Conservation (phyloP, 1,284 basidiomycete genomes). For the Lentinula novae-zelandiae region DNA sequence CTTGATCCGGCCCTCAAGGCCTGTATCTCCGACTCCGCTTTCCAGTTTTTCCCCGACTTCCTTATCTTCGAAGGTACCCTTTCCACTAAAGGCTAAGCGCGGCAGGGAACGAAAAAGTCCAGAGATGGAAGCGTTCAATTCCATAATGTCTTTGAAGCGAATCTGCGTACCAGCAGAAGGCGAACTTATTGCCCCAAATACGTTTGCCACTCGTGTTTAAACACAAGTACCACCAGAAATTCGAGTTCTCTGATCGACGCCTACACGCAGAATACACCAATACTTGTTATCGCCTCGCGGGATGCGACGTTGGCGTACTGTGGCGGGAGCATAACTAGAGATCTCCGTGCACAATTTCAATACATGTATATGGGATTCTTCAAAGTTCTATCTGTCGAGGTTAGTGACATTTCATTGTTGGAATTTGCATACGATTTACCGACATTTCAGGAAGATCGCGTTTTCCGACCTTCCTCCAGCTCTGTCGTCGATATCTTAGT, state of each 20-base stretch:
- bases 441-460: neutral
- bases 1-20: neutral
- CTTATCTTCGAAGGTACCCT: neutral
- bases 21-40: neutral
- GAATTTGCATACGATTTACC: neutral
- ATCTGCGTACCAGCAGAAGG: neutral
- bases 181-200: neutral
- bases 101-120: neutral
- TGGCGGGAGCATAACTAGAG: neutral
- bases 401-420: neutral
- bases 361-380: slow-evolving; percentile 11
- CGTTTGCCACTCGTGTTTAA: neutral
- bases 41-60: neutral
- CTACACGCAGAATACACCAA: neutral
- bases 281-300: neutral
- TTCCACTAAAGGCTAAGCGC: neutral
- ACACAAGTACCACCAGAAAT: neutral
- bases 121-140: neutral
- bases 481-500: neutral
- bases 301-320: neutral
- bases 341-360: slow-evolving; percentile 1
- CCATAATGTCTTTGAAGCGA: neutral
- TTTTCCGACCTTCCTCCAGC: neutral
- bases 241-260: neutral
- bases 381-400: neutral